These are phyloP conservation scores for Aspergillus sclerotiicarbonarius DNA, from an alignment of 495 filamentous ascomycete genomes.

Conservation along the genomic window DNA sequence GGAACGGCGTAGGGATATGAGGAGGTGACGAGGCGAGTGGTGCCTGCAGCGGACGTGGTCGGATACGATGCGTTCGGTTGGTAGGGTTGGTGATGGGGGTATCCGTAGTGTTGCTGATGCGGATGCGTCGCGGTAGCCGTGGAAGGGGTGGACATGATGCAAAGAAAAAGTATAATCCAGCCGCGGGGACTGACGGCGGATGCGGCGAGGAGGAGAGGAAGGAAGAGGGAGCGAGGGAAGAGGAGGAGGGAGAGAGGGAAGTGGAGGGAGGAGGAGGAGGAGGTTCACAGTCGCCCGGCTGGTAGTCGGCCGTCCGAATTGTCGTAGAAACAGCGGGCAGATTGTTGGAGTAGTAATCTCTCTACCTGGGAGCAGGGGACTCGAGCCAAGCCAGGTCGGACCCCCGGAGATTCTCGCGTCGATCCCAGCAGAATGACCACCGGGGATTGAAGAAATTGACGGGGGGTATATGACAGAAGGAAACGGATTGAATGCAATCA, in stretches of 20 bases:
- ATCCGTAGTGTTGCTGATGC: constrained; percentile 67
- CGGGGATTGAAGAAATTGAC: background rate
- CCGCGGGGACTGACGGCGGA: constrained; percentile 44
- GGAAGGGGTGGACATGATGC: constrained; percentile 80
- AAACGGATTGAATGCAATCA: background rate
- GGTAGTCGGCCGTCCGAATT: constrained; percentile 3
- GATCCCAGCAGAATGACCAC: background rate
- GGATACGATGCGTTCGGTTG: constrained; percentile 54
- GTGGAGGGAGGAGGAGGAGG: constrained; percentile 8
- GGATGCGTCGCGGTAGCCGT: constrained; percentile 75
- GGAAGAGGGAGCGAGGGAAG: constrained; percentile 4
- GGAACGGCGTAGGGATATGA: constrained; percentile 49
- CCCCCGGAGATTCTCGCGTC: background rate
- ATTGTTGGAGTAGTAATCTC: background rate
- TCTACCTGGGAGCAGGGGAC: background rate
- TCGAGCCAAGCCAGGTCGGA: background rate
- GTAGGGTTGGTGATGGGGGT: constrained; percentile 66
- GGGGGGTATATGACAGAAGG: background rate
- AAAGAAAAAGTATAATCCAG: constrained; percentile 24
- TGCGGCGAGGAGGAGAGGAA: constrained; percentile 59
- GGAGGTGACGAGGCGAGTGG: constrained; percentile 50
- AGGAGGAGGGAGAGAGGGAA: background rate
- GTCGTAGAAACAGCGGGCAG: background rate
- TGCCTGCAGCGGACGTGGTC: constrained; percentile 47
- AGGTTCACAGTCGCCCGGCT: constrained; percentile 2